Base-by-base conservation (phyloP, 306 rosid genomes). In the Prunus salicina region DNA sequence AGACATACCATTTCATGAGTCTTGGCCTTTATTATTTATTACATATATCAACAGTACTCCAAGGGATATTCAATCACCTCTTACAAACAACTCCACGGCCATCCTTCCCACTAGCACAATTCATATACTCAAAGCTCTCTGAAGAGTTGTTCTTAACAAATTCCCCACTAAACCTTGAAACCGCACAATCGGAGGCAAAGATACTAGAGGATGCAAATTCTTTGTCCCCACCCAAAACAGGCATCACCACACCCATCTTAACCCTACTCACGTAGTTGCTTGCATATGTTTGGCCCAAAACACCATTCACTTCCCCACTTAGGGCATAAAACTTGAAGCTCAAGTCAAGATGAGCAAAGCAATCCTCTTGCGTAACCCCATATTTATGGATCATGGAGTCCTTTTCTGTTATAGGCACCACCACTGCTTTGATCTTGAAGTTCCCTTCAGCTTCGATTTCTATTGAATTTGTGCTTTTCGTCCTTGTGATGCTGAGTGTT, bases 161-260 rank as follows among this genome's bases (percentile, higher is more conserved):
- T 22, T 64, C 67, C 46, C 68, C 57, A 3, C 10, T 78, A 58
- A 79, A 83, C 47, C 78, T 79, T 2, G 89, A 34, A 0, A 72
- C 83, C 3, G 27, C 24, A 28, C 82, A 82, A 80, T 86, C 84
- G 0, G 81, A 55, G 28, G 80, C 43, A 63, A 86, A 82, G 41
- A 80, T 74, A 14, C 70, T 55, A 67, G 89, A 82, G 4, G 84
- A 72, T 1, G 79, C 46, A 49, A 82, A 86, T 70, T 82, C 81
- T 64, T 57, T 78, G 19, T 79, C 76, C 1, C 89, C 86, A 22
- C 89, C 86, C 67, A 82, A 47, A 46, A 82, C 81, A 12, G 86
- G 86, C 84, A 85, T 85, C 18, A 70, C 53, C 27, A 73, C 86
- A 6, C 89, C 86, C 82, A 85, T 85, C 78, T 82, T 85, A 9